A percentile compares a stretch with the other conserved stretches of the same genome.
Conservation (phyloP, 768 basidiomycete species). For the Boletales sp. region DNA sequence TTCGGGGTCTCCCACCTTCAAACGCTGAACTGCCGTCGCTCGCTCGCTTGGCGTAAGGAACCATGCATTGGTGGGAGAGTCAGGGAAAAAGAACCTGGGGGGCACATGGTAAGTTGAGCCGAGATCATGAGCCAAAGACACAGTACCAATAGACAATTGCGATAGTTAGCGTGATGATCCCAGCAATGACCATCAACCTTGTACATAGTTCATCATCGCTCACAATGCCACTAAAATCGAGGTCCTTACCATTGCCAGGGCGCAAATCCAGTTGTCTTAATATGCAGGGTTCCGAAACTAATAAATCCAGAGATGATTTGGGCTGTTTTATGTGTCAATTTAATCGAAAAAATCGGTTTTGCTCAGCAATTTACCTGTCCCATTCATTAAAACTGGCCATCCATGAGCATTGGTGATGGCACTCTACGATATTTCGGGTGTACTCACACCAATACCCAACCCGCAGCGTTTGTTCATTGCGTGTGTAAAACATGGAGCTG, state of each 20-base stretch:
- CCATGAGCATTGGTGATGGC: neutral
- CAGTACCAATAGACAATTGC: conserved; percentile 53
- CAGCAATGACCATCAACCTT: conserved; percentile 71
- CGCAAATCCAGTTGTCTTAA: conserved; percentile 50
- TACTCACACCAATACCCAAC: no score
- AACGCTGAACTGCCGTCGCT: conserved; percentile 53
- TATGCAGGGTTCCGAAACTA: conserved; percentile 64
- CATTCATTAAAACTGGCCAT: conserved; percentile 67
- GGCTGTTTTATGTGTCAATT: conserved; percentile 36
- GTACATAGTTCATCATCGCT: no score
- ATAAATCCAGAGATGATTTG: conserved; percentile 70
- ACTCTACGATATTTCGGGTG: no score
- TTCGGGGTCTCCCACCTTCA: conserved; percentile 42
- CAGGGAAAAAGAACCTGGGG: conserved; percentile 62
- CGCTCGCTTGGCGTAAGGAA: conserved; percentile 69
- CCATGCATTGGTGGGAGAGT: conserved; percentile 72
- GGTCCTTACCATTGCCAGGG: conserved; percentile 67
- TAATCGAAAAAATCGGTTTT: neutral
- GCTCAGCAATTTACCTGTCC: conserved; percentile 42
- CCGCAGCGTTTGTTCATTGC: no score
- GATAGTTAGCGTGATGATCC: conserved; percentile 50
- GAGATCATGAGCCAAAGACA: neutral
- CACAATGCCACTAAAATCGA: neutral
- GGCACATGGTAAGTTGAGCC: neutral
- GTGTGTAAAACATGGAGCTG: no score